These are phyloP conservation scores for Ceratonia siliqua DNA, from an alignment of 306 rosid species.

Conservation along the genomic window DNA sequence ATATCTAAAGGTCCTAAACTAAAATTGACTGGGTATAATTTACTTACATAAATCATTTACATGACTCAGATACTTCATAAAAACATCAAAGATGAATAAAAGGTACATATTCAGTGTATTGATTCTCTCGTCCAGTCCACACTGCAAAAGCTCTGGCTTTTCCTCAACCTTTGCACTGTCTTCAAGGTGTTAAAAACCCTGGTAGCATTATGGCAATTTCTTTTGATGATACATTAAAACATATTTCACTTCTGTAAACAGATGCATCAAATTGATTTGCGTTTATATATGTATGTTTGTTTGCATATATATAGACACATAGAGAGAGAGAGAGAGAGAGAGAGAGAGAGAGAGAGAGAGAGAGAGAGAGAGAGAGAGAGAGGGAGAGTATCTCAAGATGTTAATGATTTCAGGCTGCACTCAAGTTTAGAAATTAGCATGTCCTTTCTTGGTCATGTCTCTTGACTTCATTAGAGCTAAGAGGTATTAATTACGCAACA, in stretches of 20 bases:
- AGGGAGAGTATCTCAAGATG: not conserved
- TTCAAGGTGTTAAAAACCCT: not conserved
- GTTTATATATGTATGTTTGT: not conserved
- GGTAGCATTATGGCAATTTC: not conserved
- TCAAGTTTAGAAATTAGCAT: not conserved
- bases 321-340: too few species aligned
- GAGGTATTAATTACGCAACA: not conserved
- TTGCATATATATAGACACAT: too few species aligned
- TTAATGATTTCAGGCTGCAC: not conserved
- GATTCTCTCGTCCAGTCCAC: not conserved
- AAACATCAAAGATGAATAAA: not conserved
- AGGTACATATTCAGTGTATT: not conserved
- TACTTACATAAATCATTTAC: conserved; percentile 4
- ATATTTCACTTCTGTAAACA: not conserved
- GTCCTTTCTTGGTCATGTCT: not conserved
- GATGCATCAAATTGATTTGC: not conserved
- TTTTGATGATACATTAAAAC: not conserved
- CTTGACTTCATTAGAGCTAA: not conserved
- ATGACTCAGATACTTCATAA: not conserved
- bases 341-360: too few species aligned
- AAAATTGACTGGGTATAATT: conserved; percentile 7
- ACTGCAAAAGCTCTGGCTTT: not conserved
- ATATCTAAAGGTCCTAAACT: not conserved
- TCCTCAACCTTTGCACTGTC: conserved; percentile 16
- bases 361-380: too few species aligned